Conservation (phyloP, 257 asterid genomes). For the Pogostemon cablin region DNA sequence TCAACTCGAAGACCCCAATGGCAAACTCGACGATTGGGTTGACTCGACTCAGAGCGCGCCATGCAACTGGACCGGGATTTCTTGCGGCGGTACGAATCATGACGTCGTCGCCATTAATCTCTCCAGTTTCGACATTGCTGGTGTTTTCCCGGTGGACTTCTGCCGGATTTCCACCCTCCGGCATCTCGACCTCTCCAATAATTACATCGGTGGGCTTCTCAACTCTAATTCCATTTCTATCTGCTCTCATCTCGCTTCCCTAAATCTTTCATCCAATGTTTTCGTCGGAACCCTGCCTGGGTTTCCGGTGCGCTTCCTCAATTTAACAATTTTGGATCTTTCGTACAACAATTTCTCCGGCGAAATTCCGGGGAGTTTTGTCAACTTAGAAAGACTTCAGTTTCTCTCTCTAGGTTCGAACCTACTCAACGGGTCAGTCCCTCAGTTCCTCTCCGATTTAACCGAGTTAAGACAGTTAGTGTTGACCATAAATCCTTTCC, state of each 20-base stretch:
- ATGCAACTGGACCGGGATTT: slow-evolving; percentile 77
- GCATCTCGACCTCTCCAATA: slow-evolving; percentile 50
- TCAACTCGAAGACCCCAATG: slow-evolving; percentile 55
- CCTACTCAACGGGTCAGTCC: slow-evolving; percentile 69
- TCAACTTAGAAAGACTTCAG: slow-evolving; percentile 52
- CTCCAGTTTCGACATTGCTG: slow-evolving; percentile 41
- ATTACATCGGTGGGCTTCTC: slow-evolving; percentile 51
- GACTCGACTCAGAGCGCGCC: slow-evolving; percentile 47
- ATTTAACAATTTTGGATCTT: slow-evolving; percentile 57
- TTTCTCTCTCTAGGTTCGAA: slow-evolving; percentile 49
- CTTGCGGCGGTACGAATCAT: slow-evolving; percentile 41
- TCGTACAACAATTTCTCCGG: slow-evolving; percentile 65
- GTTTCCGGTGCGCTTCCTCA: slow-evolving; percentile 40
- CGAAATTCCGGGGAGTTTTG: slow-evolving; percentile 65
- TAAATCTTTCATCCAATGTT: slow-evolving; percentile 54
- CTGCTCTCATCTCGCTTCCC: slow-evolving; percentile 55
- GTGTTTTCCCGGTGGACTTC: slow-evolving; percentile 69
- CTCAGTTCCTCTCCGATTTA: slow-evolving; percentile 58
- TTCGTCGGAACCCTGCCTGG: slow-evolving; percentile 72
- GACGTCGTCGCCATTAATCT: slow-evolving; percentile 60
- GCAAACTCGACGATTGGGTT: slow-evolving; percentile 55
- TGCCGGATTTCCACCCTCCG: slow-evolving; percentile 66
- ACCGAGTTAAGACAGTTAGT: slow-evolving; percentile 62
- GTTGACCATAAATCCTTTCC: slow-evolving; percentile 50
- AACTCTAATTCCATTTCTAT: slow-evolving; percentile 45